These are phyloP conservation scores for Acanthamoeba lugdunensis DNA, from an alignment of 208 protist species.

Conservation along the genomic window DNA sequence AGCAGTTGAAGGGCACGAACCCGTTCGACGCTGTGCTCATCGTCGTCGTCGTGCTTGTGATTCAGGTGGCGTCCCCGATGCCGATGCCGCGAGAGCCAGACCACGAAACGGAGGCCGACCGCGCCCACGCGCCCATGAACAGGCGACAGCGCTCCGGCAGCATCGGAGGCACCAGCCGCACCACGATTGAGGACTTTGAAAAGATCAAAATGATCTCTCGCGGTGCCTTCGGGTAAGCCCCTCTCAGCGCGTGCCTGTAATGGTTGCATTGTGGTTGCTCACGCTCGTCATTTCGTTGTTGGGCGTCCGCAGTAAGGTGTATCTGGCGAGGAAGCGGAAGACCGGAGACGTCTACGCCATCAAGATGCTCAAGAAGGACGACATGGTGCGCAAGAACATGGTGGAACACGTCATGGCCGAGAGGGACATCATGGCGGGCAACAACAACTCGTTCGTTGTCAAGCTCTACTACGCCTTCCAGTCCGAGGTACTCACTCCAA, in stretches of 20 bases:
- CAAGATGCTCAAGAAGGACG: slow-evolving; percentile 87
- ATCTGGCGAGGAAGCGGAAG: slow-evolving; percentile 84
- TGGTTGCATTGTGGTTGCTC: not conserved
- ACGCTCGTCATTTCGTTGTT: not conserved
- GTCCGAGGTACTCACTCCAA: slow-evolving; percentile 51
- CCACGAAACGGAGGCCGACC: not conserved
- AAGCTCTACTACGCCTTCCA: slow-evolving; percentile 89
- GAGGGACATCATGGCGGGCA: slow-evolving; percentile 83
- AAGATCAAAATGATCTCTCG: slow-evolving; percentile 86
- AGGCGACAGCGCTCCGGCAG: slow-evolving; percentile 18
- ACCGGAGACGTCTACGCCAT: slow-evolving; percentile 88
- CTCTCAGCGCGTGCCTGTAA: not conserved
- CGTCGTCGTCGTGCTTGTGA: not conserved
- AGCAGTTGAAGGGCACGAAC: not conserved
- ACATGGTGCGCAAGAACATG: slow-evolving; percentile 89
- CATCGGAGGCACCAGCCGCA: slow-evolving; percentile 13
- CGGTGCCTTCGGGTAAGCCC: slow-evolving; percentile 85
- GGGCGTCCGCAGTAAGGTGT: slow-evolving; percentile 71
- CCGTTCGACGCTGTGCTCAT: not conserved
- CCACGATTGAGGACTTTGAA: slow-evolving; percentile 86
- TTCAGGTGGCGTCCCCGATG: not conserved
- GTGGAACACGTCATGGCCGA: slow-evolving; percentile 86
- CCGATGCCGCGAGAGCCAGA: not conserved
- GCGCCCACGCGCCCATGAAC: not conserved
- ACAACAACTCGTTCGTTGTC: slow-evolving; percentile 87